These are phyloP conservation scores for Neurospora pannonica DNA, from an alignment of 495 filamentous ascomycete species.

Conservation along the genomic window DNA sequence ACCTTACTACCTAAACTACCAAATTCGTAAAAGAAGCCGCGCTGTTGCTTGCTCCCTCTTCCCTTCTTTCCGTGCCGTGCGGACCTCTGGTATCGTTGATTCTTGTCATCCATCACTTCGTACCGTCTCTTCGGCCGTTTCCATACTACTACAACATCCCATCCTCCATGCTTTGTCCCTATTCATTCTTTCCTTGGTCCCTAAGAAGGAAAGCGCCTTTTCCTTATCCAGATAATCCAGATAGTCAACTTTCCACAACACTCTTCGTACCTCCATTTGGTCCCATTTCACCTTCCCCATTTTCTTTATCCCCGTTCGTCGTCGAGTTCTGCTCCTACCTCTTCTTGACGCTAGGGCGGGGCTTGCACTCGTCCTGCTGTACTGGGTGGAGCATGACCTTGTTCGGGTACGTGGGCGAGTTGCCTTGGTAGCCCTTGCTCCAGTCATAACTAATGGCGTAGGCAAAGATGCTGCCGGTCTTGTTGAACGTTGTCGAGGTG, in stretches of 20 bases:
- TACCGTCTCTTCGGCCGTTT: neutral
- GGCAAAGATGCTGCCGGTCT: conserved; percentile 74
- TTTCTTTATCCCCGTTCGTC: neutral
- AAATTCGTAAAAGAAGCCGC: neutral
- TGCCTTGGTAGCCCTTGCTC: conserved; percentile 79
- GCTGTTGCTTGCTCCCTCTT: neutral
- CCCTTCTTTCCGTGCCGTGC: neutral
- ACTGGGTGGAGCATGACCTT: conserved; percentile 93
- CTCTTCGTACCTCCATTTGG: neutral
- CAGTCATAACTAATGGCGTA: conserved; percentile 94
- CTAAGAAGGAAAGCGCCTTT: neutral
- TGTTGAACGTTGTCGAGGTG: conserved; percentile 72
- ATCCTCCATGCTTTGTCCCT: neutral
- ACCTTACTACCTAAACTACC: neutral
- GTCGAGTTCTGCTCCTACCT: conserved; percentile 15
- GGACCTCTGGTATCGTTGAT: neutral
- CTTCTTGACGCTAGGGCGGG: conserved; percentile 31
- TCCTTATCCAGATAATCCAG: neutral
- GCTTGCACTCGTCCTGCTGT: conserved; percentile 56
- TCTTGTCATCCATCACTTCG: neutral
- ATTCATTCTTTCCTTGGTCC: neutral
- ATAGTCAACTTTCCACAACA: neutral
- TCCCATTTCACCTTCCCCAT: neutral
- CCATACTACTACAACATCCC: neutral
- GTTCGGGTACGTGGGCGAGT: conserved; percentile 60